These are phyloP conservation scores for Paspalum notatum DNA, from an alignment of 176 grass and related monocot species.

Conservation along the genomic window DNA sequence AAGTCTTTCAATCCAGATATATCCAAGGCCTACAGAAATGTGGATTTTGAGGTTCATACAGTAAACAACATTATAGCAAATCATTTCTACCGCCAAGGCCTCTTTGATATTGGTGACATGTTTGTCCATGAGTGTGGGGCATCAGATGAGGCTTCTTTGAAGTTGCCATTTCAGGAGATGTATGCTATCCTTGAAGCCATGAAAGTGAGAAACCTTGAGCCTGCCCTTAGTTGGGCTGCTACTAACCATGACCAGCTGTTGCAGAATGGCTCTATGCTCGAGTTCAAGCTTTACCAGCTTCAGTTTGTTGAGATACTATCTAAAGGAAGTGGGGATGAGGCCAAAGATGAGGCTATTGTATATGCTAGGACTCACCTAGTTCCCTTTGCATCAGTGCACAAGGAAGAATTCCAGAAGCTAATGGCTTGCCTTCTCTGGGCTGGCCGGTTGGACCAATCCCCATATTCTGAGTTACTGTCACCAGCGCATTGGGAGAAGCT, in stretches of 20 bases:
- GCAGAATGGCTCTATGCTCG: constrained; percentile 70
- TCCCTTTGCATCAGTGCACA: constrained; percentile 56
- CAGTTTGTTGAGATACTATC: constrained; percentile 82
- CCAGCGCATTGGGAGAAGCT: constrained; percentile 68
- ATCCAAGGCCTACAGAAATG: constrained; percentile 85
- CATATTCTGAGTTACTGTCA: constrained; percentile 72
- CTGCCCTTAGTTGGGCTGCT: constrained; percentile 77
- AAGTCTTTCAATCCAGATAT: constrained; percentile 80
- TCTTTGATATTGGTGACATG: constrained; percentile 79
- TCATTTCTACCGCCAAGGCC: constrained; percentile 82
- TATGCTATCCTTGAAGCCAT: constrained; percentile 79
- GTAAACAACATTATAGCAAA: constrained; percentile 77
- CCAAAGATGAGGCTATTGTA: constrained; percentile 50
- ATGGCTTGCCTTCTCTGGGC: constrained; percentile 76
- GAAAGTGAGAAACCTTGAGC: constrained; percentile 71
- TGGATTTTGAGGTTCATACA: constrained; percentile 66
- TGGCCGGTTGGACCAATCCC: constrained; percentile 72
- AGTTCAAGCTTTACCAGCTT: constrained; percentile 86
- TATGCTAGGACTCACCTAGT: constrained; percentile 69
- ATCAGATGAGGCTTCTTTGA: constrained; percentile 53
- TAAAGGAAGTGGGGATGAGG: constrained; percentile 49
- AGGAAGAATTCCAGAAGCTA: constrained; percentile 66
- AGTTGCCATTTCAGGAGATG: constrained; percentile 78
- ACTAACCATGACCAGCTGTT: constrained; percentile 60
- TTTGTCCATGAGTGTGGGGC: constrained; percentile 61